Evolutionary conservation across 805 yeast species (phyloP).

Genomic region (Grigorovia yakushimaensis): DNA sequence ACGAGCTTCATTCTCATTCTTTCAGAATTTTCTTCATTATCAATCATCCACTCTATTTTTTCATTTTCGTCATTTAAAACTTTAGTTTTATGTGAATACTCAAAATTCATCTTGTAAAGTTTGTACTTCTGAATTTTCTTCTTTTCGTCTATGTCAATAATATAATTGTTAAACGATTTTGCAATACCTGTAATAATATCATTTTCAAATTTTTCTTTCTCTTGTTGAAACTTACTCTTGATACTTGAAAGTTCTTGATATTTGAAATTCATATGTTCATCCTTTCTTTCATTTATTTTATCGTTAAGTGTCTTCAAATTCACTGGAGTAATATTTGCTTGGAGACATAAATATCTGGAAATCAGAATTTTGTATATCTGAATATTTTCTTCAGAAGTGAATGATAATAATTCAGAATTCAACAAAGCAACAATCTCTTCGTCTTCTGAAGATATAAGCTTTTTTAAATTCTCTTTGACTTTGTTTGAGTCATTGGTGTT

Average conservation of each 20-base stretch:
- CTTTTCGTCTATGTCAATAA: background rate
- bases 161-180: constrained; percentile 1
- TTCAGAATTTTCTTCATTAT: constrained; percentile 59
- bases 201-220: background rate
- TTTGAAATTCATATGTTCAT: background rate
- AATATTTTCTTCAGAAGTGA: background rate
- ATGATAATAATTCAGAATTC: background rate
- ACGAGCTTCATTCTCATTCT: constrained; percentile 56
- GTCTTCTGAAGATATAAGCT: background rate
- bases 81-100: background rate
- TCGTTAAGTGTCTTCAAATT: background rate
- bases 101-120: background rate
- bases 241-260: background rate
- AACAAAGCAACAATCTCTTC: background rate
- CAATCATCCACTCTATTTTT: constrained; percentile 37
- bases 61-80: background rate
- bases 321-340: background rate
- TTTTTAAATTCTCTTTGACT: background rate
- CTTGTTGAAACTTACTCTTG: background rate
- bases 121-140: background rate
- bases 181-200: background rate
- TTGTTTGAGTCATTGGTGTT: background rate
- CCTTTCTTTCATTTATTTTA: background rate
- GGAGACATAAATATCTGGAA: background rate
- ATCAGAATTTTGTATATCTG: background rate